These are phyloP conservation scores for Zygosaccharomyces gambellarensis DNA, from an alignment of 805 yeast species.

Conservation along the genomic window DNA sequence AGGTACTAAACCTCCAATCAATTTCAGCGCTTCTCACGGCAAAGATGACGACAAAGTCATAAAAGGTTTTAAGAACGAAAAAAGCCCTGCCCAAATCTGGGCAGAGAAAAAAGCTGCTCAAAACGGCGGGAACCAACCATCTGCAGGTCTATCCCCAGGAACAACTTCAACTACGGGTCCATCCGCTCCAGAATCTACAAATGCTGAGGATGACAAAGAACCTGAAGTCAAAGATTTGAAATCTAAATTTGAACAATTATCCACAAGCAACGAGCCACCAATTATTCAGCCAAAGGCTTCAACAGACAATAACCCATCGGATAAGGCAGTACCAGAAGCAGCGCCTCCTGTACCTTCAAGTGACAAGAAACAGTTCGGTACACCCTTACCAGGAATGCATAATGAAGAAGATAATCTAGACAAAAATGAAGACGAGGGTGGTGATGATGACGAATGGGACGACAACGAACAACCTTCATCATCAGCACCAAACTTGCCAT, in stretches of 20 bases:
- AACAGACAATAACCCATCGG: conserved; percentile 13
- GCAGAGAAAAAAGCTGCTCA: conserved; percentile 77
- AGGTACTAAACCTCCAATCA: conserved; percentile 34
- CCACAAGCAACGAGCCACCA: conserved; percentile 21
- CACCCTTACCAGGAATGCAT: conserved; percentile 35
- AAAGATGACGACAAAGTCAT: conserved; percentile 39
- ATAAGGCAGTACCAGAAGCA: conserved; percentile 17
- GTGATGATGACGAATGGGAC: conserved; percentile 22
- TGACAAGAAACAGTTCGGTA: conserved; percentile 25
- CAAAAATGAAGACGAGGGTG: conserved; percentile 16
- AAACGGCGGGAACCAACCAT: not conserved
- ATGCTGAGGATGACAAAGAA: conserved; percentile 21
- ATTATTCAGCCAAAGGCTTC: conserved; percentile 29
- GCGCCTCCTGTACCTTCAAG: conserved; percentile 15
- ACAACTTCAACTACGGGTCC: not conserved
- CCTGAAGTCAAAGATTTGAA: conserved; percentile 35
- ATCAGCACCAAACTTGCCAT: conserved; percentile 16
- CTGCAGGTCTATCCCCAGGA: conserved; percentile 1
- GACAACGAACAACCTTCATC: conserved; percentile 18
- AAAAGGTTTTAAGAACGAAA: conserved; percentile 67
- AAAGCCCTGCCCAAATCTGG: conserved; percentile 94
- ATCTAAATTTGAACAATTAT: conserved; percentile 36
- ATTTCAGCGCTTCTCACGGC: conserved; percentile 8
- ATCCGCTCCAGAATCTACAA: not conserved
- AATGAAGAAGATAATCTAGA: conserved; percentile 26